A percentile compares a stretch with the other conserved stretches of the same genome.
Conservation (phyloP, 1,284 basidiomycete species). For the Golubevia pallescens region DNA sequence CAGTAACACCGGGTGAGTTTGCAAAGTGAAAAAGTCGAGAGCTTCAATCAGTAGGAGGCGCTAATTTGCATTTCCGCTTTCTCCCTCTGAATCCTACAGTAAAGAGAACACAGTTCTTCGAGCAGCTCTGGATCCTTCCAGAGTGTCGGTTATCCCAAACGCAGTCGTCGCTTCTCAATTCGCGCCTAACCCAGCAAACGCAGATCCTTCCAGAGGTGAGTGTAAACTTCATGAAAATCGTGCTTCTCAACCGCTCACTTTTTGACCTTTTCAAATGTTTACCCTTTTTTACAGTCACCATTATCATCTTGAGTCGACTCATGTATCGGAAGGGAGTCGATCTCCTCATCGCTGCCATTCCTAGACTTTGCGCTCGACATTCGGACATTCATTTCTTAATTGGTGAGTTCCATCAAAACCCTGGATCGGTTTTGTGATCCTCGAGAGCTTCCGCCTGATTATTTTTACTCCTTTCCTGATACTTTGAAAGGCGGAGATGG, state of each 20-base stretch:
- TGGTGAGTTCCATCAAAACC: slow-evolving; percentile 68
- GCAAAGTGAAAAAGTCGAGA: too few species aligned
- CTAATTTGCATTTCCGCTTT: background rate
- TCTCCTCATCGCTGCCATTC: slow-evolving; percentile 87
- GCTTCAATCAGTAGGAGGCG: too few species aligned
- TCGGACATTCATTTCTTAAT: slow-evolving; percentile 86
- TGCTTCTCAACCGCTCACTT: slow-evolving; percentile 63
- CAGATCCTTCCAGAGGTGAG: slow-evolving; percentile 14
- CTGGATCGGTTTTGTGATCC: slow-evolving; percentile 2
- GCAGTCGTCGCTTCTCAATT: slow-evolving; percentile 89
- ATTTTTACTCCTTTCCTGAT: background rate
- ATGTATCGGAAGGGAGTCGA: slow-evolving; percentile 98
- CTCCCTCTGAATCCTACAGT: slow-evolving; percentile 22
- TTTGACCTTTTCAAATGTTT: slow-evolving; percentile 71
- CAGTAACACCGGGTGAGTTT: slow-evolving; percentile 90
- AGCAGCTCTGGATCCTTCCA: slow-evolving; percentile 68
- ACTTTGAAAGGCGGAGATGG: slow-evolving; percentile 74
- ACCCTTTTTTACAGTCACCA: slow-evolving; percentile 74
- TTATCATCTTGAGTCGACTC: slow-evolving; percentile 91
- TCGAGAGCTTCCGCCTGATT: background rate
- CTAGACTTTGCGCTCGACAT: slow-evolving; percentile 82
- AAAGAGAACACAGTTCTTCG: slow-evolving; percentile 90
- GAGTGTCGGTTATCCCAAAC: slow-evolving; percentile 76
- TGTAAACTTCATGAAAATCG: background rate
- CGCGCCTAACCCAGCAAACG: slow-evolving; percentile 68